phyloP scores from a whole-genome alignment of 495 filamentous ascomycete species.

The Aspergillus ellipticus region DNA sequence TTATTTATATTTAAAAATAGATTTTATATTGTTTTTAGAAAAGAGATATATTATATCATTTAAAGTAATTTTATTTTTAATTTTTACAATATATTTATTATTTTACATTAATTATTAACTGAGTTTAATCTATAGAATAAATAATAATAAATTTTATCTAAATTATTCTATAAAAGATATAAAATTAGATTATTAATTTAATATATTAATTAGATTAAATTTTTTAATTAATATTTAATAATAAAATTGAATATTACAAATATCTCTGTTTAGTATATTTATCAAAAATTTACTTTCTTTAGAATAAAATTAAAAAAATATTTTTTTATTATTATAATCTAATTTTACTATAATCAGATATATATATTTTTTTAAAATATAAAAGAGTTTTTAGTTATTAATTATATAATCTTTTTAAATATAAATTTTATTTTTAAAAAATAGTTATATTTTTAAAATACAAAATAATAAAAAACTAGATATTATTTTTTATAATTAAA shows the following conservation, averaged over 20 bases:
- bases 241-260: no score
- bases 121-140: background rate
- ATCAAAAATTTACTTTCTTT: no score
- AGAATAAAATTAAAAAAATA: no score
- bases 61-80: background rate
- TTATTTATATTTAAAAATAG: background rate
- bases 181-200: no score
- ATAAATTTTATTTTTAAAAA: background rate
- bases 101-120: no score
- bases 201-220: no score
- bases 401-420: conserved; percentile 10
- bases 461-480: background rate
- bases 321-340: no score
- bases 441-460: conserved; percentile 5
- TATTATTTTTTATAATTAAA: background rate
- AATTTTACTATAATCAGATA: background rate
- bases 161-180: no score
- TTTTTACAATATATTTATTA: background rate
- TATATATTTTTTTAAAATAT: conserved; percentile 5
- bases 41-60: background rate
- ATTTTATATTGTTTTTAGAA: background rate
- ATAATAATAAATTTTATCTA: no score
- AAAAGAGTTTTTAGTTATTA: conserved; percentile 9
- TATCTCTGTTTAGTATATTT: no score
- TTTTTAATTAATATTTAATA: no score